Base-by-base conservation (phyloP, 345 rosid genomes). In the Hibiscus syriacus region DNA sequence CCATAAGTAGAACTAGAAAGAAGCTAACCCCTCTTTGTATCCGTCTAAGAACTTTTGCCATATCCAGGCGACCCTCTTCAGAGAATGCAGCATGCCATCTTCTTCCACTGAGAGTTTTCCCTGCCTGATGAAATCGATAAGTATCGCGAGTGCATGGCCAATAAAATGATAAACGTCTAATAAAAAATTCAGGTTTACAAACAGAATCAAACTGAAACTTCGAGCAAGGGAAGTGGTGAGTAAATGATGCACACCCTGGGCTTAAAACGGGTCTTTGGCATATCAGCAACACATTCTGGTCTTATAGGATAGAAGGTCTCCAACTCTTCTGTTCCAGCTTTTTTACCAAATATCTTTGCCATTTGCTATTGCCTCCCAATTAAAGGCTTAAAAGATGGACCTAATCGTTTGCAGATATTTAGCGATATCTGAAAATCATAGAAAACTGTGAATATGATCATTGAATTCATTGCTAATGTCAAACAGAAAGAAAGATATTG, bases 71-170 rank as follows among this genome's bases (percentile, higher is more conserved):
- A 22, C 97, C 99, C 70, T 90, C 87, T 78, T 80, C 79, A 1
- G 97, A 84, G 72, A 93, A 90, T 0, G 92, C 88, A 29, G 96
- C 86, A 69, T 90, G 86, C 96, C 98, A 93, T 72, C 90, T 89
- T 79, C 97, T 87, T 50, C 83, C 84, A 73, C 98, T 87, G 32
- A 93, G 90, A 54, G 97, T 93, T 74, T 87, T 90, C 43, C 98
- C 98, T 57, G 90, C 84, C 98, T 93, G 79, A 49, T 36, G 54
- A 72, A 64, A 55, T 3, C 25, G 10, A 12, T 12, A 26, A 48
- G 27, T 10, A 53, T 8, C 3, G 48, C 14, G 34, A n/a, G n/a
- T 27, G 26, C 22, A 66, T 29, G 39, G 13, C 63, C 63, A 27
- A 52, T 6, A 32, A 34, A 32, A 6, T 13, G 34, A 12, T 20